Evolutionary conservation across 768 basidiomycete genomes (phyloP).

Genomic region (Cyclocybe aegerita): DNA sequence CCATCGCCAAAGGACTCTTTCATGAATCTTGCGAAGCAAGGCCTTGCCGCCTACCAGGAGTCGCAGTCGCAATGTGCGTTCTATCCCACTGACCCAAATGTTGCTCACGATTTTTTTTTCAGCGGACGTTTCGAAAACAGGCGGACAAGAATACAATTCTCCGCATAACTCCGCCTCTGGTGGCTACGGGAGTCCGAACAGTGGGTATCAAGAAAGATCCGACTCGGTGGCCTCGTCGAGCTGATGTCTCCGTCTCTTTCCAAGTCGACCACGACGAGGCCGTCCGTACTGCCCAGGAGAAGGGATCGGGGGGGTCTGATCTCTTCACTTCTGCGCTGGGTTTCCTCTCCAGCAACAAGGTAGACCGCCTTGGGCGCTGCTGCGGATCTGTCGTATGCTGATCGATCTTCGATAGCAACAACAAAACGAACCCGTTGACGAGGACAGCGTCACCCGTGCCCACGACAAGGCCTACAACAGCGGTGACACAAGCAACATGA

Average conservation of each 20-base stretch:
- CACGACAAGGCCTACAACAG: slow-evolving; percentile 64
- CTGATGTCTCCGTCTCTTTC: slow-evolving; percentile 1
- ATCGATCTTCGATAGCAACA: slow-evolving; percentile 33
- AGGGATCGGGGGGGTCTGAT: slow-evolving; percentile 57
- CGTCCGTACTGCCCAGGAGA: slow-evolving; percentile 48
- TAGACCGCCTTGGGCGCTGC: slow-evolving; percentile 14
- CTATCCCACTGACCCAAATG: slow-evolving; percentile 11
- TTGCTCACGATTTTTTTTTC: slow-evolving; percentile 14
- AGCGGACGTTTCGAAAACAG: slow-evolving; percentile 54
- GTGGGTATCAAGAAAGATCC: slow-evolving; percentile 19
- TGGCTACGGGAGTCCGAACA: slow-evolving; percentile 23
- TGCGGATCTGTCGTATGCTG: not conserved
- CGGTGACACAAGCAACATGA: slow-evolving; percentile 48
- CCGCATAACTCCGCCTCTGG: slow-evolving; percentile 44
- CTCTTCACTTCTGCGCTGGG: slow-evolving; percentile 57
- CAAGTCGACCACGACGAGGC: slow-evolving; percentile 68
- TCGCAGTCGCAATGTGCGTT: slow-evolving; percentile 35
- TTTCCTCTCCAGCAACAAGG: slow-evolving; percentile 54
- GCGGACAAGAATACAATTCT: slow-evolving; percentile 63
- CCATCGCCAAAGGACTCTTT: slow-evolving; percentile 54
- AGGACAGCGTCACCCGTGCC: slow-evolving; percentile 57
- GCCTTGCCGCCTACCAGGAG: slow-evolving; percentile 50
- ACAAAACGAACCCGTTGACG: slow-evolving; percentile 64
- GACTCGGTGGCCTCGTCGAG: not conserved
- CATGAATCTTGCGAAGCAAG: slow-evolving; percentile 70